Evolutionary conservation across 306 rosid genomes (phyloP), one percentile per base, ranked within the genome.

Genomic region (Pterocarpus santalinus): DNA sequence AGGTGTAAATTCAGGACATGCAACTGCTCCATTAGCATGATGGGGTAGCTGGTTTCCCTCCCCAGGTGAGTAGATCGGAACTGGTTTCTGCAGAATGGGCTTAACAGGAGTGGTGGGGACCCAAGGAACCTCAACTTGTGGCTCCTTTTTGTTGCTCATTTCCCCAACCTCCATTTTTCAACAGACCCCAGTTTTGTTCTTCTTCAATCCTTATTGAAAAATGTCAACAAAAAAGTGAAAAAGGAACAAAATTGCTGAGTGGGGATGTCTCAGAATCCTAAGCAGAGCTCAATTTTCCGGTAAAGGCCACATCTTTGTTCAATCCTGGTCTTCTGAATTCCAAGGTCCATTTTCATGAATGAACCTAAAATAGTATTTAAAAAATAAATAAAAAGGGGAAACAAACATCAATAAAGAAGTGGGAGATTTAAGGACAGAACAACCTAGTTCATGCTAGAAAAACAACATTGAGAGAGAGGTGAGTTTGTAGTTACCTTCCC

Each of bases 21-120:
- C 90, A 87, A 57, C 72, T 63, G 77, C 79, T 17, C 76, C 74
- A 69, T 81, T 34, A 62, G 30, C 72, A 66, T 61, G 65, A 46
- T 4, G 33, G 30, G 7, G 77, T 72, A 58, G 46, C 7, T 65
- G 69, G 35, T 72, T 77, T 69, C 60, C 74, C 30, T 62, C 85
- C 39, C 1, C 82, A 14, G 81, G 22, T 0, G 15, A n/a, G 74
- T 71, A 87, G 90, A 87, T 87, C 88, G 86, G 90, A 61, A 30
- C 82, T 69, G 82, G 30, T 81, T 62, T 84, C 2, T 49, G 33
- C 10, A 53, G 12, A 84, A 32, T 16, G 2, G 87, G 82, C 82
- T 84, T 87, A 14, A 30, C 5, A 14, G 87, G 87, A 15, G 86
- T 84, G 14, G 69, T 33, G 9, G 87, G 90, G 57, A 56, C 64